These are phyloP conservation scores for Sclerotinia spermophila DNA, from an alignment of 2,329 filamentous ascomycete genomes.

Conservation along the genomic window DNA sequence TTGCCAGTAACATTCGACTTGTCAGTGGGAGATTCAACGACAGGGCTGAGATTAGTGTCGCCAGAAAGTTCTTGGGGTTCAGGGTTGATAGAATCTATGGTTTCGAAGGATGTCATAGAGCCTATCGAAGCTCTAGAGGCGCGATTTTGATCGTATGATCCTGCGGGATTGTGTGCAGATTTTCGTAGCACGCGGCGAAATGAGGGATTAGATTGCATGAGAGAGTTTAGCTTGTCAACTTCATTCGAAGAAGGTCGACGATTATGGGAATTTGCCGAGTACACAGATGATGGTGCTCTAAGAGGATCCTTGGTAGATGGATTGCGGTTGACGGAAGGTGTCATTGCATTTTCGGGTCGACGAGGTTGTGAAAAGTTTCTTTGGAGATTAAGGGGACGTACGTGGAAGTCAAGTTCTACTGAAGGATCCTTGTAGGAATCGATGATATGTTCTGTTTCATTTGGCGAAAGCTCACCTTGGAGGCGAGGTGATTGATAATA, in stretches of 20 bases:
- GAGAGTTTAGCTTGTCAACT: slow-evolving; percentile 10
- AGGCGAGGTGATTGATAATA: neutral
- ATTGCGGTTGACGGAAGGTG: neutral
- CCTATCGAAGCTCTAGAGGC: slow-evolving; percentile 7
- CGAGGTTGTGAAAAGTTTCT: slow-evolving; percentile 18
- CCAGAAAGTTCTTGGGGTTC: slow-evolving; percentile 12
- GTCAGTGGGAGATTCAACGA: slow-evolving; percentile 33
- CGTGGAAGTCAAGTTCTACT: slow-evolving; percentile 10
- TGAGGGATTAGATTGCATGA: slow-evolving; percentile 17
- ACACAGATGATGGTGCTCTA: slow-evolving; percentile 10
- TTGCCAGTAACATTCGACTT: slow-evolving; percentile 22
- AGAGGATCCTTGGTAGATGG: neutral
- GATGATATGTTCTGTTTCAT: slow-evolving; percentile 12
- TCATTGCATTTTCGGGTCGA: slow-evolving; percentile 7
- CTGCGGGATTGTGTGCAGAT: slow-evolving; percentile 24
- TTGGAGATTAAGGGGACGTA: slow-evolving; percentile 17
- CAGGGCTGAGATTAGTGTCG: slow-evolving; percentile 31
- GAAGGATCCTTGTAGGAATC: slow-evolving; percentile 13
- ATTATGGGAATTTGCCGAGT: neutral
- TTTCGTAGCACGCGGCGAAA: slow-evolving; percentile 11
- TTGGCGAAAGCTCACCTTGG: slow-evolving; percentile 8
- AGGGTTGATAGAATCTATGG: slow-evolving; percentile 18
- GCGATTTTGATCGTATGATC: slow-evolving; percentile 30
- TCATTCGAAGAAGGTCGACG: slow-evolving; percentile 11
- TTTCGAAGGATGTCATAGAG: slow-evolving; percentile 27